Evolutionary conservation across 2,329 filamentous ascomycete species (phyloP).

Genomic region (Aureobasidium subglaciale): DNA sequence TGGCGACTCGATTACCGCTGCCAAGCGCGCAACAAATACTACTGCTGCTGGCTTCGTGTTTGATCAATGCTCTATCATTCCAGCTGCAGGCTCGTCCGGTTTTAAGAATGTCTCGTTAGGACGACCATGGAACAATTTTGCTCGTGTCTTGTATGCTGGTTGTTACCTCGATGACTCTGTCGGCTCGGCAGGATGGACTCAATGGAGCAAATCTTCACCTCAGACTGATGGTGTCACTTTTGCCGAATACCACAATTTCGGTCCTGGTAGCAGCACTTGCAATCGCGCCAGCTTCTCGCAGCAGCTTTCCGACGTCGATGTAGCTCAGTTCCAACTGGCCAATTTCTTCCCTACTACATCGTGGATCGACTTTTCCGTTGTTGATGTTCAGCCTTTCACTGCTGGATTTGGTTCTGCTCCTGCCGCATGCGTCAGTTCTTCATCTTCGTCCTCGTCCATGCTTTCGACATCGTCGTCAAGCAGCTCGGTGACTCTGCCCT

Average conservation of each 20-base stretch:
- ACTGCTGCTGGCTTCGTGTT: constrained; percentile 34
- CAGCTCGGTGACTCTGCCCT: constrained; percentile 11
- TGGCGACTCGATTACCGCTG: constrained; percentile 31
- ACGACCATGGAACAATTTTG: constrained; percentile 22
- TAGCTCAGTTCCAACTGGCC: constrained; percentile 34
- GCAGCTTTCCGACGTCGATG: constrained; percentile 31
- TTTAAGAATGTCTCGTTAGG: constrained; percentile 24
- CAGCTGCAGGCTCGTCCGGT: constrained; percentile 25
- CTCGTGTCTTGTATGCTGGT: constrained; percentile 20
- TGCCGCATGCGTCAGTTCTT: constrained; percentile 19
- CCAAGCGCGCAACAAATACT: constrained; percentile 34
- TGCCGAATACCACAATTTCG: constrained; percentile 33
- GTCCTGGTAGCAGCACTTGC: constrained; percentile 29
- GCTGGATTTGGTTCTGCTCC: constrained; percentile 28
- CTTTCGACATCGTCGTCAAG: neutral
- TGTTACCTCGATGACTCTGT: constrained; percentile 20
- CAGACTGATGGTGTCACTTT: constrained; percentile 25
- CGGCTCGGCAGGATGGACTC: constrained; percentile 24
- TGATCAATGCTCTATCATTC: constrained; percentile 30
- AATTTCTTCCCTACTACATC: constrained; percentile 35
- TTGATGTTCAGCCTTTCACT: constrained; percentile 33
- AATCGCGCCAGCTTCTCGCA: constrained; percentile 31
- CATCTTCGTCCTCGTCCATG: constrained; percentile 20
- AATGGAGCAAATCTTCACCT: constrained; percentile 26
- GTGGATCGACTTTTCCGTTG: constrained; percentile 38